Evolutionary conservation across 2,329 filamentous ascomycete genomes (phyloP).

Genomic region (Fusarium circinatum): DNA sequence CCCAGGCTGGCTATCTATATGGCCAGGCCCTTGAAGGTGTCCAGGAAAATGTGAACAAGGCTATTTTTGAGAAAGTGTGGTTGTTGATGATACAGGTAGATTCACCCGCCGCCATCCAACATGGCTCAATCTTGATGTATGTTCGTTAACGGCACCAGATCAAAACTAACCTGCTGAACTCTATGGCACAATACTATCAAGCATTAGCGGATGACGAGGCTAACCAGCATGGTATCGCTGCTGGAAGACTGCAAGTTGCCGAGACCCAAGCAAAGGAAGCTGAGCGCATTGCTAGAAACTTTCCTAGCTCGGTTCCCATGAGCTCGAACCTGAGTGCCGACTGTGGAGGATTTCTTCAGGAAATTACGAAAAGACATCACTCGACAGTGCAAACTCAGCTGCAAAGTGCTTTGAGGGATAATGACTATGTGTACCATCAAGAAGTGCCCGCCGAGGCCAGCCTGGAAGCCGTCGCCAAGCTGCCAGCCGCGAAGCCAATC

Average conservation of each 20-base stretch:
- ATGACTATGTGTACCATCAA: constrained; percentile 98
- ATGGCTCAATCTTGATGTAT: not conserved
- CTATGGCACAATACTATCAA: constrained; percentile 93
- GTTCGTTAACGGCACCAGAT: constrained; percentile 55
- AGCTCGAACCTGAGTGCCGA: constrained; percentile 88
- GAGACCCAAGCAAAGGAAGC: constrained; percentile 84
- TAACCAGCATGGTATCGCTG: constrained; percentile 85
- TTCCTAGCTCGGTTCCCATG: constrained; percentile 81
- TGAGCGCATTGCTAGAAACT: constrained; percentile 77
- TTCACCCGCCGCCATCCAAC: not conserved
- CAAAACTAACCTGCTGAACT: constrained; percentile 85
- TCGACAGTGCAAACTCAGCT: constrained; percentile 85
- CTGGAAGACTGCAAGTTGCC: constrained; percentile 83
- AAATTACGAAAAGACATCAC: constrained; percentile 85
- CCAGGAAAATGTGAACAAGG: constrained; percentile 91
- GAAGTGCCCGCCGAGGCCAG: constrained; percentile 87
- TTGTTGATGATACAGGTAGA: constrained; percentile 79
- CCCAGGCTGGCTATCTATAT: constrained; percentile 90
- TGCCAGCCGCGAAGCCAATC: constrained; percentile 95
- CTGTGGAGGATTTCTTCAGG: constrained; percentile 76
- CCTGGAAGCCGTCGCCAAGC: constrained; percentile 83
- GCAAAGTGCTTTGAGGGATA: constrained; percentile 83
- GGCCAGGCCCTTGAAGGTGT: constrained; percentile 87
- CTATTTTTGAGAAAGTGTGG: constrained; percentile 96
- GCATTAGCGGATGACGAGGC: constrained; percentile 90